Evolutionary conservation across 1,139 yeast genomes (phyloP).

Genomic region (Meyerozyma sp.): DNA sequence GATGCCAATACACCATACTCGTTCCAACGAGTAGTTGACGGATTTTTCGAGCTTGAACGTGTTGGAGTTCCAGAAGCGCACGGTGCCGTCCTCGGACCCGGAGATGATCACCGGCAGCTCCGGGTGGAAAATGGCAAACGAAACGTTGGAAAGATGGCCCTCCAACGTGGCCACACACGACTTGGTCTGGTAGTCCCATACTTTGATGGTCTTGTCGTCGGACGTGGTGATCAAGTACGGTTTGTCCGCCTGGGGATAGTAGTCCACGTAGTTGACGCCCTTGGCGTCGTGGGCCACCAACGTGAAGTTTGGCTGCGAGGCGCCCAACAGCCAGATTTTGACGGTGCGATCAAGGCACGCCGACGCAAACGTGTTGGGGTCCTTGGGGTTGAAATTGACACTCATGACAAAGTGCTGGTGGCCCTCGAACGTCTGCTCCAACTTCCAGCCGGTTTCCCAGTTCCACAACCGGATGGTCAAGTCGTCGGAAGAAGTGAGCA

Average conservation of each 20-base stretch:
- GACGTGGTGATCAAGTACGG: conserved; percentile 92
- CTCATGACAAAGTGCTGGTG: conserved; percentile 96
- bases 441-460: conserved; percentile 91
- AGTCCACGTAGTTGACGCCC: conserved; percentile 94
- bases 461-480: conserved; percentile 91
- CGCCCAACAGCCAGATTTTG: conserved; percentile 93
- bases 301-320: conserved; percentile 86
- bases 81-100: conserved; percentile 79
- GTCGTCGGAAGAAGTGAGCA: conserved; percentile 89
- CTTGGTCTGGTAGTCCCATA: conserved; percentile 98
- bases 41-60: conserved; percentile 87
- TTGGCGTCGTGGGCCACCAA: conserved; percentile 85
- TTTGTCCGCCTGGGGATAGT: conserved; percentile 94
- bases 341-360: conserved; percentile 96
- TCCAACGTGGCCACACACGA: conserved; percentile 90
- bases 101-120: conserved; percentile 84
- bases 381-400: conserved; percentile 93
- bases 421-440: conserved; percentile 89
- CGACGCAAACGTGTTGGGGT: conserved; percentile 94
- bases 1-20: conserved; percentile 93
- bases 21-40: conserved; percentile 82
- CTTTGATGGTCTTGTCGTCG: conserved; percentile 84
- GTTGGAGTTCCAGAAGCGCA: conserved; percentile 74
- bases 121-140: conserved; percentile 96
- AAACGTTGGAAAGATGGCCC: conserved; percentile 91